phyloP scores from a whole-genome alignment of 805 yeast species.

The Cyberlindnera meyerae region DNA sequence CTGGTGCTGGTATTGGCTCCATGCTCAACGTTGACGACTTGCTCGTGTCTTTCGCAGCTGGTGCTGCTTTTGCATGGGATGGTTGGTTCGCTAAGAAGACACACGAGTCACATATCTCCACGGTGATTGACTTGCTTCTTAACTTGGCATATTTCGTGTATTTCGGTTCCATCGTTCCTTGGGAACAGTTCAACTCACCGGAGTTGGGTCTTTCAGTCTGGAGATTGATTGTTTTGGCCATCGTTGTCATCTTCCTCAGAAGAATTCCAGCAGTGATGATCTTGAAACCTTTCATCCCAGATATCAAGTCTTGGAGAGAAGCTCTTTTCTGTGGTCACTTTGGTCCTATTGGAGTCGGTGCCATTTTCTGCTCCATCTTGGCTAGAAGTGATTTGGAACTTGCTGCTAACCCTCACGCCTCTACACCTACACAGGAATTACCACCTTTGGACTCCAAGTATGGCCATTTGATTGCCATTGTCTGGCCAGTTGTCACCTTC shows the following conservation, averaged over 20 bases:
- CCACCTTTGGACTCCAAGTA: slow-evolving; percentile 31
- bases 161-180: slow-evolving; percentile 87
- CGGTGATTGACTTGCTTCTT: slow-evolving; percentile 79
- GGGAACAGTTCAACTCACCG: slow-evolving; percentile 68
- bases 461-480: slow-evolving; percentile 31
- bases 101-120: slow-evolving; percentile 81
- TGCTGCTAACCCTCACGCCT: slow-evolving; percentile 40
- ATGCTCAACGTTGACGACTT: slow-evolving; percentile 86
- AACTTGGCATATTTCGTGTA: slow-evolving; percentile 86
- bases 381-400: slow-evolving; percentile 67
- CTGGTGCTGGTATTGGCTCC: slow-evolving; percentile 86
- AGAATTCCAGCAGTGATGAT: slow-evolving; percentile 78
- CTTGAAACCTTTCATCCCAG: slow-evolving; percentile 77
- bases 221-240: slow-evolving; percentile 72
- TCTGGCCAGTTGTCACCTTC: slow-evolving; percentile 85
- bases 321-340: slow-evolving; percentile 93
- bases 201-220: slow-evolving; percentile 66
- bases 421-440: slow-evolving; percentile 50
- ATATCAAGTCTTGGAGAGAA: slow-evolving; percentile 87
- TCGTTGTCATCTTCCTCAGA: slow-evolving; percentile 69
- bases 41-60: slow-evolving; percentile 86
- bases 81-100: slow-evolving; percentile 82
- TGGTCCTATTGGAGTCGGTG: slow-evolving; percentile 96
- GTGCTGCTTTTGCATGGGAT: slow-evolving; percentile 91
- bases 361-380: slow-evolving; percentile 68